phyloP scores from a whole-genome alignment of 306 rosid genomes.

The Quercus cerris region DNA sequence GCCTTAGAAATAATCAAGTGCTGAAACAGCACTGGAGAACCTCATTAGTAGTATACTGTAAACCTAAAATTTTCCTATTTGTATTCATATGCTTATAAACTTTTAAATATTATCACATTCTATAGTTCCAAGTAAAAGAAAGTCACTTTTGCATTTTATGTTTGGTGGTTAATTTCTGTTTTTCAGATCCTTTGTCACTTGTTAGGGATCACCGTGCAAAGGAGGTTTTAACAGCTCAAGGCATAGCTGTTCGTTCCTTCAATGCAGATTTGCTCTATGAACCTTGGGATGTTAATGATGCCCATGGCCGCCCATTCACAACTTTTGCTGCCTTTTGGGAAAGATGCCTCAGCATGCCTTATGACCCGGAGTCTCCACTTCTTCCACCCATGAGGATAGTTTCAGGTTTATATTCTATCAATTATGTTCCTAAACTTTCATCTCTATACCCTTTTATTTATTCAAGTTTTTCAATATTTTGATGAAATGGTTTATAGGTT shows the following conservation, averaged over 20 bases:
- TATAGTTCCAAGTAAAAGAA: conserved; percentile 10
- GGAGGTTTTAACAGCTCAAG: conserved; percentile 79
- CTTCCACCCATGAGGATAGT: conserved; percentile 94
- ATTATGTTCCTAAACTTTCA: conserved; percentile 7
- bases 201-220: conserved; percentile 84
- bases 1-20: too few species aligned
- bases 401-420: conserved; percentile 54
- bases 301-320: conserved; percentile 73
- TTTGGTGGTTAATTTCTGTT: conserved; percentile 13
- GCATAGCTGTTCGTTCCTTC: conserved; percentile 80
- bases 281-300: conserved; percentile 98
- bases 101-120: background rate
- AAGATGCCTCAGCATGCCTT: conserved; percentile 98
- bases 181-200: conserved; percentile 91
- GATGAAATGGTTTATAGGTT: background rate
- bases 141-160: background rate
- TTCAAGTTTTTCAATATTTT: background rate
- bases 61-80: too few species aligned
- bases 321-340: conserved; percentile 93
- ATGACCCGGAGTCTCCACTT: conserved; percentile 95
- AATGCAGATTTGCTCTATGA: conserved; percentile 94
- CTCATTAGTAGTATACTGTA: too few species aligned
- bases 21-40: too few species aligned
- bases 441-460: background rate
- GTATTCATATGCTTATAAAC: too few species aligned